Percentiles rank a stretch among this genome's conserved stretches.
These are phyloP conservation scores for Trichocladium antarcticum DNA, from an alignment of 495 filamentous ascomycete genomes.

Conservation along the genomic window DNA sequence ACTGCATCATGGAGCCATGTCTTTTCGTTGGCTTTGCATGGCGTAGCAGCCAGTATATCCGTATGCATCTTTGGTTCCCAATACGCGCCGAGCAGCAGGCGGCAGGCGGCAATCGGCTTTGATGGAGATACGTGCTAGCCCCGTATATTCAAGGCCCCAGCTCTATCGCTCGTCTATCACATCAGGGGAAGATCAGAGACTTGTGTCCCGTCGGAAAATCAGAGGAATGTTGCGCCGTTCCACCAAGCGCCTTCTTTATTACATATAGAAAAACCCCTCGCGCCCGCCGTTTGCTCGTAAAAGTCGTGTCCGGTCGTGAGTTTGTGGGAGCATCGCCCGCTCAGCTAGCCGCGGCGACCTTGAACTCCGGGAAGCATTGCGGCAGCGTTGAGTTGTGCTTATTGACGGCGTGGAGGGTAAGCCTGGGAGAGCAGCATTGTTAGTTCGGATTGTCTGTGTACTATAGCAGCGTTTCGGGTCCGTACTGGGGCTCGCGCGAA, in stretches of 20 bases:
- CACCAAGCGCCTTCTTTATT: conserved; percentile 1
- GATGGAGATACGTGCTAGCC: no score
- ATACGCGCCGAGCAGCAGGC: no score
- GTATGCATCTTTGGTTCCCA: no score
- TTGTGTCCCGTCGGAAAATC: not conserved
- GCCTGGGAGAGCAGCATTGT: conserved; percentile 17
- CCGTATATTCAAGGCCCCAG: no score
- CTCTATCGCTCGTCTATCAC: not conserved
- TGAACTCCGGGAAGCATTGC: conserved; percentile 44
- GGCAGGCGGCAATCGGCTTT: no score
- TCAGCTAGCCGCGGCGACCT: conserved; percentile 10
- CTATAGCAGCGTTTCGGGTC: not conserved
- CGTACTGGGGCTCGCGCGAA: conserved; percentile 29
- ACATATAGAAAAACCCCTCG: not conserved
- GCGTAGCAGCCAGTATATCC: no score
- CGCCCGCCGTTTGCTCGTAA: conserved; percentile 2
- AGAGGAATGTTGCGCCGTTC: conserved; percentile 4
- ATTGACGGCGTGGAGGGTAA: conserved; percentile 44
- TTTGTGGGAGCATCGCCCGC: not conserved
- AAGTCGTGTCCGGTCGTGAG: conserved; percentile 5
- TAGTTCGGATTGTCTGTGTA: not conserved
- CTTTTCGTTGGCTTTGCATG: no score
- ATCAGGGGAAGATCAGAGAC: not conserved
- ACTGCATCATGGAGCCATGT: no score
- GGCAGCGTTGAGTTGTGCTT: conserved; percentile 44